Percentiles rank a stretch among this genome's conserved stretches.
phyloP scores from a whole-genome alignment of 306 rosid species.

The Prunus padus region DNA sequence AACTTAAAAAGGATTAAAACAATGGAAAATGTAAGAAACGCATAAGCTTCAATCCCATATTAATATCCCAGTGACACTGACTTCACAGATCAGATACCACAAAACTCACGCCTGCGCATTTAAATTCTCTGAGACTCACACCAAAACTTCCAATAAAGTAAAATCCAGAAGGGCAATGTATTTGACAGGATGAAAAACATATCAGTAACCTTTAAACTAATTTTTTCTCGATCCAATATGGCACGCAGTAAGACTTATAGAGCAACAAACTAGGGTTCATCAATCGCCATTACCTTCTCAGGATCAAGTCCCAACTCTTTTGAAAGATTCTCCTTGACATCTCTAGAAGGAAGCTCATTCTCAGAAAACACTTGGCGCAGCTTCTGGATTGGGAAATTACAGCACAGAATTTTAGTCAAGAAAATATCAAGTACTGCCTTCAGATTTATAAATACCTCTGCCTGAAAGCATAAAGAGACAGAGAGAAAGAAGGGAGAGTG shows the following conservation, averaged over 20 bases:
- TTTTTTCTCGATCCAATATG: neutral
- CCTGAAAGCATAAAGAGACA: neutral
- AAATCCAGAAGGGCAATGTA: neutral
- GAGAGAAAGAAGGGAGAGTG: conserved; percentile 10
- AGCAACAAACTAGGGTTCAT: neutral
- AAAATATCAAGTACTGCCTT: neutral
- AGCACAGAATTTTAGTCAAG: neutral
- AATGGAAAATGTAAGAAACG: neutral
- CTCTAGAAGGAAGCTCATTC: conserved; percentile 80
- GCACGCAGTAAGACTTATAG: neutral
- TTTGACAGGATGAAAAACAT: conserved; percentile 2
- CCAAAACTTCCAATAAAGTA: neutral
- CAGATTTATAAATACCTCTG: neutral
- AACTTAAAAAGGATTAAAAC: conserved; percentile 3
- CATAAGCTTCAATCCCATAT: neutral
- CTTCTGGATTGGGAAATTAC: conserved; percentile 49
- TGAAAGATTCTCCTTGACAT: conserved; percentile 64
- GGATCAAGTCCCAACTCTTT: conserved; percentile 78
- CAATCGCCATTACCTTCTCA: conserved; percentile 52
- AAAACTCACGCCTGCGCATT: neutral
- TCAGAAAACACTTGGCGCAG: conserved; percentile 81
- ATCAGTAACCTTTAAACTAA: neutral
- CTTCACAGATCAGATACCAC: neutral
- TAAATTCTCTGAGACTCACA: neutral
- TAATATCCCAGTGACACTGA: neutral